These are phyloP conservation scores for Saturnispora dispora DNA, from an alignment of 805 yeast genomes.

Conservation along the genomic window DNA sequence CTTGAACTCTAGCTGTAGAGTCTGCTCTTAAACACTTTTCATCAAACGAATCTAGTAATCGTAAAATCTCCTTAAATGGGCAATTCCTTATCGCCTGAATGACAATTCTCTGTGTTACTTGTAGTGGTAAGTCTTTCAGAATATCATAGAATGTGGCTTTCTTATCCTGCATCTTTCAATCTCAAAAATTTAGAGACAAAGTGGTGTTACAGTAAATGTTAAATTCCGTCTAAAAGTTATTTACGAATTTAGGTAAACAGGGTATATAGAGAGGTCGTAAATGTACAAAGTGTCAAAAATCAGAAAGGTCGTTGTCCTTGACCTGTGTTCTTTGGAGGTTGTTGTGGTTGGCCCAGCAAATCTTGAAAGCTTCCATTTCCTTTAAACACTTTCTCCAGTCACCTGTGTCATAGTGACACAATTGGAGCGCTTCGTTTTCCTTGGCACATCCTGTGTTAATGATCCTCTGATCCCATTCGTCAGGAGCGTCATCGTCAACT, in stretches of 20 bases:
- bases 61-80: neutral
- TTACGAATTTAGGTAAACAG: neutral
- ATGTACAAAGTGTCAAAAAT: constrained; percentile 9
- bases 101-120: neutral
- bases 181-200: neutral
- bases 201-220: neutral
- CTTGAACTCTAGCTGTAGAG: neutral
- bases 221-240: neutral
- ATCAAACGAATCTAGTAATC: neutral
- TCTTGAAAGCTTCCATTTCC: constrained; percentile 42
- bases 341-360: constrained; percentile 34
- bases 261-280: neutral
- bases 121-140: neutral
- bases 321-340: constrained; percentile 33
- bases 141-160: neutral
- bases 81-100: neutral
- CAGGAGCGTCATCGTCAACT: constrained; percentile 52
- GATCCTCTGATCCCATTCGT: constrained; percentile 71
- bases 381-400: constrained; percentile 71
- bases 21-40: neutral
- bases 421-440: constrained; percentile 59
- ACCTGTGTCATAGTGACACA: constrained; percentile 73
- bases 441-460: constrained; percentile 67
- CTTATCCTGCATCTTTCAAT: neutral
- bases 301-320: constrained; percentile 25